Conservation (phyloP, 495 filamentous ascomycete genomes). For the Talaromyces ruber region DNA sequence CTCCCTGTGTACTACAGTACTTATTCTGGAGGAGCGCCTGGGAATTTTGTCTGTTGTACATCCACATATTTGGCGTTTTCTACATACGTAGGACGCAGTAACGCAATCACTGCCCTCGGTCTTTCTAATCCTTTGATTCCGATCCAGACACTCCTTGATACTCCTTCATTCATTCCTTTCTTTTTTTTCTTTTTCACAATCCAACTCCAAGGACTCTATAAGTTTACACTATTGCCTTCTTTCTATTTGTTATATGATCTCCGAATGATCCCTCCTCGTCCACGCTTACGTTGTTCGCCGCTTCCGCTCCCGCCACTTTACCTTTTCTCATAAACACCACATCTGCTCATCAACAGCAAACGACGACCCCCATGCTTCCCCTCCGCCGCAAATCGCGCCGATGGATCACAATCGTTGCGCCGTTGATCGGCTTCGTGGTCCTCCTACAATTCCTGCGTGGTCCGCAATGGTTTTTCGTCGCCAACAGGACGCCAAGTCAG, state of each 20-base stretch:
- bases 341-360: neutral
- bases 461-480: constrained; percentile 4
- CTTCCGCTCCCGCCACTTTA: constrained; percentile 1
- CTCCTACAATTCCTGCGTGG: constrained; percentile 8
- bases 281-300: neutral
- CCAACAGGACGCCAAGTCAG: neutral
- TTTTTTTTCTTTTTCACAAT: neutral
- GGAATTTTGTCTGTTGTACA: neutral
- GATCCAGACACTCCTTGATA: neutral
- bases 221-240: neutral
- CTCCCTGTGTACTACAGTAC: too few species aligned
- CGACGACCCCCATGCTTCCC: constrained; percentile 4
- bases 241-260: neutral
- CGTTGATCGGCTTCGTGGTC: constrained; percentile 10
- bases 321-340: neutral
- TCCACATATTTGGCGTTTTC: neutral
- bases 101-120: neutral
- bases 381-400: constrained; percentile 9
- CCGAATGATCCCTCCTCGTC: neutral
- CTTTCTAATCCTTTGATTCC: neutral
- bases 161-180: neutral
- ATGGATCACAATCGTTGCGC: constrained; percentile 14
- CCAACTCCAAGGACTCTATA: neutral
- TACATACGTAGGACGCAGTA: neutral
- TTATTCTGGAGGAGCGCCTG: too few species aligned